Base-by-base conservation (phyloP, 495 filamentous ascomycete genomes). In the Eremomyces bilateralis region DNA sequence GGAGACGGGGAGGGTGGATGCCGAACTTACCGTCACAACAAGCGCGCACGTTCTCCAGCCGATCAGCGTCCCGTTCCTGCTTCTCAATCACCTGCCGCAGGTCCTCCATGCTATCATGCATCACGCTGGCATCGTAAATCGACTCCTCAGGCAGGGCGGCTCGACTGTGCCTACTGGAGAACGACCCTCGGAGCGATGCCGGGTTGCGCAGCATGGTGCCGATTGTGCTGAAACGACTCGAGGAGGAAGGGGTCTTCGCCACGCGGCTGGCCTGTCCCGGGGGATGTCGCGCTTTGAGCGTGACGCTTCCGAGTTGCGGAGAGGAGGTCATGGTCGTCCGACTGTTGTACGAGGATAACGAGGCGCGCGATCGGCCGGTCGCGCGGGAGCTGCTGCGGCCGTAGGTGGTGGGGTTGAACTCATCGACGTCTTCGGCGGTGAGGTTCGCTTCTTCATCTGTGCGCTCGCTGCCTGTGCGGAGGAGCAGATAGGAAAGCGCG, bases 11-110 rank as follows among this genome's bases (percentile, higher is more conserved):
- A 33, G 38, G 12, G 22, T 6, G 29, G 18, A 22, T 17, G 18
- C 16, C 24, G 38, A 43, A 60, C 73, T 63, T 60, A 85, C 82
- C 88, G 69, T 94, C 88, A 54, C 88, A 97, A 58, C 88, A 97
- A 35, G 83, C 84, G 50, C 88, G 65, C 32, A 97, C 88, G 49
- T 97, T 93, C 58, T 93, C 90, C 43, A 97, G 62, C 38, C 72
- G 61, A 46, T 82, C 79, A 12, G 68, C 57, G 38, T 78, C 74
- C 33, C 63, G 57, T 43, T 91, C 79, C 42, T 83, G 74, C 38
- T 60, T 56, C 47, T 81, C 76, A 42, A 81, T 75, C 34, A 75
- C 70, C 36, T 70, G 63, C 38, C 77, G 62, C 21, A 92, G 45
- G 48, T 92, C 80, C 43, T 91, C 83, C 4, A 71, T 71, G 41